Percentiles rank a stretch among this genome's conserved stretches.
Evolutionary conservation across 352 stramenopile genomes (phyloP).

Genomic region (Globisporangium nodosum): DNA sequence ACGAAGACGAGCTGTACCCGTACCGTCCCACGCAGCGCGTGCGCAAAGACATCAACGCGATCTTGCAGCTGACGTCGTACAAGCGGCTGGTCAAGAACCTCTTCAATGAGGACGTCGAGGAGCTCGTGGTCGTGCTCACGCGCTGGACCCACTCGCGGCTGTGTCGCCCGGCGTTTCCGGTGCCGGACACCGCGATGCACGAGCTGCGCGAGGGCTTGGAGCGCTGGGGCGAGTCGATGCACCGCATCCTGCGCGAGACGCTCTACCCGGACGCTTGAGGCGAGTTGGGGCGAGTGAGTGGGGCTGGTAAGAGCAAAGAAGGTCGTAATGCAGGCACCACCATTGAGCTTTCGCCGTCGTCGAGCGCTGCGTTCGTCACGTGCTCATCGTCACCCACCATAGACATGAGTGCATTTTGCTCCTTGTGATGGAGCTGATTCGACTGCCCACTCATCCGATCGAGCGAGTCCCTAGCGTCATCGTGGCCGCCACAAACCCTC

Average conservation of each 20-base stretch:
- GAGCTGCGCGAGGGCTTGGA: constrained; percentile 38
- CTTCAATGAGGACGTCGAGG: constrained; percentile 13
- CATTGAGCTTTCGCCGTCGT: too few species aligned
- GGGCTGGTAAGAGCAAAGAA: too few species aligned
- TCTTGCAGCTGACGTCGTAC: constrained; percentile 19
- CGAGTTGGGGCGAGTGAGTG: too few species aligned
- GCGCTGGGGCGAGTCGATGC: constrained; percentile 33
- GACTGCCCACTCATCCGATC: too few species aligned
- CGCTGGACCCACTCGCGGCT: constrained; percentile 32
- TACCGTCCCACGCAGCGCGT: constrained; percentile 33
- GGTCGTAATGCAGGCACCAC: too few species aligned
- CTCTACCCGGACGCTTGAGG: constrained; percentile 12
- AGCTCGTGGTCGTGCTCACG: constrained; percentile 36
- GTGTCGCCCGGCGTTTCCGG: constrained; percentile 20
- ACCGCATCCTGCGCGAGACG: constrained; percentile 28
- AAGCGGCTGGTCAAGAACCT: constrained; percentile 11
- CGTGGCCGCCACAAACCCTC: too few species aligned
- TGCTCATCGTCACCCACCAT: too few species aligned
- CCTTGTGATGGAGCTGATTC: too few species aligned
- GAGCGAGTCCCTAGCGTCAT: too few species aligned
- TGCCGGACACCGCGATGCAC: constrained; percentile 20
- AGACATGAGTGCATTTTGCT: too few species aligned
- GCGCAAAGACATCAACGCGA: constrained; percentile 33
- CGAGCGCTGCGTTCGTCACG: too few species aligned
- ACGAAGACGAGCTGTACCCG: constrained; percentile 36